Evolutionary conservation across 331 rosid genomes (phyloP).

Genomic region (Spiraea crenata): DNA sequence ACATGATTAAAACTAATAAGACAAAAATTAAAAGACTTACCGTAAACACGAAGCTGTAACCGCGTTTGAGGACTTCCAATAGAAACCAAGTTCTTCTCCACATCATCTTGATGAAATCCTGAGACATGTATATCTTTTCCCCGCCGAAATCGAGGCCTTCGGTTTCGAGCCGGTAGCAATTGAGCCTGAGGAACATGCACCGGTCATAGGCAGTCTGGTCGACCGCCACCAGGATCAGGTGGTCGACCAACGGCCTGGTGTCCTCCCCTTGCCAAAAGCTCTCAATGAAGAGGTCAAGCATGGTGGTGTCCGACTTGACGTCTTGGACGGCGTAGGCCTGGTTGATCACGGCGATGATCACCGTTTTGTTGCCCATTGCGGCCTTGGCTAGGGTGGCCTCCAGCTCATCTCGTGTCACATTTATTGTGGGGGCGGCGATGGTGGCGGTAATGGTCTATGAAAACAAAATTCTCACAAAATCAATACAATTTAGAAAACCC

Average conservation of each 20-base stretch:
- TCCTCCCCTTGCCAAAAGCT: conserved; percentile 86
- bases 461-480: not conserved
- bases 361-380: conserved; percentile 60
- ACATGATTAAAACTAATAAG: not conserved
- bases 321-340: conserved; percentile 71
- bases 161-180: conserved; percentile 63
- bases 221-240: conserved; percentile 61
- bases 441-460: not conserved
- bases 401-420: conserved; percentile 35
- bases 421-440: not conserved
- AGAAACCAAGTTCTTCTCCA: conserved; percentile 74
- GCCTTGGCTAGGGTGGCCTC: conserved; percentile 50
- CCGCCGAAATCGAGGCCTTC: conserved; percentile 56
- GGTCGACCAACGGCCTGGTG: conserved; percentile 48
- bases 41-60: conserved; percentile 80
- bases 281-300: conserved; percentile 70
- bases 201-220: conserved; percentile 67
- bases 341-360: conserved; percentile 60
- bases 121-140: conserved; percentile 73
- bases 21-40: conserved; percentile 25
- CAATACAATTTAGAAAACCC: too few relatives aligned
- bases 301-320: conserved; percentile 42
- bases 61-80: conserved; percentile 68
- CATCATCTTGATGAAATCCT: conserved; percentile 78
- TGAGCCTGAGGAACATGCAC: conserved; percentile 53